Evolutionary conservation across 768 basidiomycete genomes (phyloP), one percentile per base, ranked within the genome.

Genomic region (Suillus hirtellus): DNA sequence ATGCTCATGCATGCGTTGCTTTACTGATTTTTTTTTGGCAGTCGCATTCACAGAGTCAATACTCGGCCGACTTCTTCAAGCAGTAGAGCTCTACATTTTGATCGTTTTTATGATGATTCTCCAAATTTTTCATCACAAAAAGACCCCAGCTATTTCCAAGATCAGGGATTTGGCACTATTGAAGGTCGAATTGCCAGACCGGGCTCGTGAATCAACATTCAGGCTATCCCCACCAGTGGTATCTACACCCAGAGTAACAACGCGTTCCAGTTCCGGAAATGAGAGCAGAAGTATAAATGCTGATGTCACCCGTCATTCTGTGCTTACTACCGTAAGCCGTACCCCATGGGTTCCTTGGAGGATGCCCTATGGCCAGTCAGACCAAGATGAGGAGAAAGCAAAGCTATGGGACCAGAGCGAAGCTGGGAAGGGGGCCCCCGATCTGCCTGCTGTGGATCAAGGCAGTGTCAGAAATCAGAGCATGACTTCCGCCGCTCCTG

Each of bases 31-130:
- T 3, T 43, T 59, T 60, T 24, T 47, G 24, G 42, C 66, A 91
- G 89, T 88, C 71, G 75, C 79, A 60, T 90, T 92, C 69, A 84
- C 90, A 3, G 91, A 92, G 74, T 84, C 84, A 7, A 79, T 80
- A 11, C 75, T 89, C 1, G 91, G 90, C n/a, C 86, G 88, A 53
- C 84, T 92, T 67, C 72, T 86, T 59, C 82, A 86, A 67, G 87
- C 86, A 15, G 73, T 86, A 40, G 87, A 89, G 68, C 67, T 87
- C 27, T 93, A 87, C 69, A 79, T 86, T 49, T 73, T 88, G 50
- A 78, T 89, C 62, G 72, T 90, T n/a, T 84, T 82, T 69, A 74
- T 81, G 64, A 82, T 89, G 64, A 76, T 88, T 59, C 68, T 74
- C 40, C 75, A 81, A n/a, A 77, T 83, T 68, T 60, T 76, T 59